These are phyloP conservation scores for Ophiostoma angusticollis DNA, from an alignment of 2,329 filamentous ascomycete species.

Conservation along the genomic window DNA sequence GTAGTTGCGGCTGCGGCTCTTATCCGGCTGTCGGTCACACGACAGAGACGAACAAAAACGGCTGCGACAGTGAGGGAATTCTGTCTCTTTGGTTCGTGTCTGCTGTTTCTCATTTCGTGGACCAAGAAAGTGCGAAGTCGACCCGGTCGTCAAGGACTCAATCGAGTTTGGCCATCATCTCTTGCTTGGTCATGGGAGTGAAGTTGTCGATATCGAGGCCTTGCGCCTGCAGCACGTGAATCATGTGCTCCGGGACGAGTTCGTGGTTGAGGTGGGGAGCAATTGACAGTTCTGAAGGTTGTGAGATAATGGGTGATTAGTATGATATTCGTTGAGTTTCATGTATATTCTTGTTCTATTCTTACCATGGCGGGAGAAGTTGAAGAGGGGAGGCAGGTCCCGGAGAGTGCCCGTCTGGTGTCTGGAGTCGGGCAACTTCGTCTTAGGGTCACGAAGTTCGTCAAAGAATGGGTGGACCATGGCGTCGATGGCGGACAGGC, in stretches of 20 bases:
- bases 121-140: constrained; percentile 3
- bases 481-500: constrained; percentile 82
- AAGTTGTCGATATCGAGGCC: constrained; percentile 92
- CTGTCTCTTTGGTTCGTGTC: constrained; percentile 6
- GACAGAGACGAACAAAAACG: no score
- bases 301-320: background rate
- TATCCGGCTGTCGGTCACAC: no score
- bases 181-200: constrained; percentile 77
- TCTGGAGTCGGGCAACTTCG: constrained; percentile 84
- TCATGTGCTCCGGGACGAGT: constrained; percentile 75
- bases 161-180: constrained; percentile 96
- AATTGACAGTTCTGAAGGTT: constrained; percentile 69
- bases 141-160: constrained; percentile 37
- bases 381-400: constrained; percentile 78
- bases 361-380: constrained; percentile 89
- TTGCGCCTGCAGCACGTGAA: constrained; percentile 56
- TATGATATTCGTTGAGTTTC: background rate
- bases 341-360: constrained; percentile 7
- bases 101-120: constrained; percentile 5
- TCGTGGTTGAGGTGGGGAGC: constrained; percentile 74
- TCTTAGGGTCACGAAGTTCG: constrained; percentile 82
- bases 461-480: constrained; percentile 99
- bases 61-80: background rate
- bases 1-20: no score
- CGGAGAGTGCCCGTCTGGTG: constrained; percentile 68